A percentile compares a stretch with the other conserved stretches of the same genome.
Conservation (phyloP, 441 rosid genomes). For the Rhodomyrtus psidioides region DNA sequence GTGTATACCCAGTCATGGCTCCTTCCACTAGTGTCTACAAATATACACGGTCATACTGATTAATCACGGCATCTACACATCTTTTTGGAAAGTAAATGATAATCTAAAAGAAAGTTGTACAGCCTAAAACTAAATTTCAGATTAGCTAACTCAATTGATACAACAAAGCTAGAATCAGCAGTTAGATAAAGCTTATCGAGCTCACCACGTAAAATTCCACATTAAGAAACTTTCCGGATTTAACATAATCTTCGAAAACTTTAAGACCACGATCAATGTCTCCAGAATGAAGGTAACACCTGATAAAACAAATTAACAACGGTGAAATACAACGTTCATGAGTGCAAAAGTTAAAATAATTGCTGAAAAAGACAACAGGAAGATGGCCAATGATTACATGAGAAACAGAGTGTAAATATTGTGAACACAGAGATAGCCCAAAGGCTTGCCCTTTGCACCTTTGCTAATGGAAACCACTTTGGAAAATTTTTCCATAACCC, state of each 20-base stretch:
- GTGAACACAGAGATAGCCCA: background rate
- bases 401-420: background rate
- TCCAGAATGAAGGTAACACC: slow-evolving; percentile 76
- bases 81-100: background rate
- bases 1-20: slow-evolving; percentile 78
- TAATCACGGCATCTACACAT: background rate
- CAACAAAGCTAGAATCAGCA: background rate
- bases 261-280: slow-evolving; percentile 61
- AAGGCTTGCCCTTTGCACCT: background rate
- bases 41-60: slow-evolving; percentile 11
- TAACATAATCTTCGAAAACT: slow-evolving; percentile 51
- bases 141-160: background rate
- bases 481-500: background rate
- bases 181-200: background rate
- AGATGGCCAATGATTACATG: background rate
- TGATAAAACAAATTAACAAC: slow-evolving; percentile 1
- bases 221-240: slow-evolving; percentile 32
- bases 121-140: background rate
- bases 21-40: slow-evolving; percentile 74
- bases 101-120: background rate
- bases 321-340: background rate
- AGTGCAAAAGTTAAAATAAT: background rate
- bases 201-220: slow-evolving; percentile 67
- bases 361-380: background rate
- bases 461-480: background rate